Base-by-base conservation (phyloP, 345 rosid species). In the Eucalyptus guilfoylei region DNA sequence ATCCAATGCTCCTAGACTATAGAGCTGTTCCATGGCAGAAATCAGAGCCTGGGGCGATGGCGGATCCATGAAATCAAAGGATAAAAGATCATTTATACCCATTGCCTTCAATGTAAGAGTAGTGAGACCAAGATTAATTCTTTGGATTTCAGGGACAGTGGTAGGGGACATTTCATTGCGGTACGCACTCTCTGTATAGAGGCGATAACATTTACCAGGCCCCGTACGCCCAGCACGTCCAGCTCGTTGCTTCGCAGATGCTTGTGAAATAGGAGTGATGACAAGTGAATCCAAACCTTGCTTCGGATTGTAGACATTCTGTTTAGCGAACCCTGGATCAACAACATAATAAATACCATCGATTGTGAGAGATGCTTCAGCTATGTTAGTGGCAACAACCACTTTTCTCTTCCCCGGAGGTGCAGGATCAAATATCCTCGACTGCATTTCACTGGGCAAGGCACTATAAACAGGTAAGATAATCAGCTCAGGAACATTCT, bases 181-280 rank as follows among this genome's bases (percentile, higher is more conserved):
- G 88, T 94, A 96, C 32, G 97, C 96, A 30, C 95, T 94, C 91
- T 96, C 99, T 2, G 97, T 95, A 93, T 96, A 96, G 14, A 96
- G 94, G 55, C 96, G 96, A 62, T 94, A 96, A 86, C 97, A 96
- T 94, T 96, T 96, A 37, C 98, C 98, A 24, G 98, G 99, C 17
- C 99, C 99, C 13, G 97, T 96, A 90, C 96, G 96, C 47, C 99
- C 98, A 62, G 97, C 97, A 91, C 97, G 96, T 45, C 98, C 98
- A 88, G 99, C 97, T 89, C 97, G 93, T 90, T 96, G 98, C 92
- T 95, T 94, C 3, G 99, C 98, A 0, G 98, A 96, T 88, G 98
- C 99, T 93, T 96, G 97, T 58, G 98, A 96, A 90, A 96, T 96
- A 12, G 98, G 99, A 49, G 98, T 96, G 32, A 96, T 93, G 69